Evolutionary conservation across 1,284 basidiomycete species (phyloP).

Genomic region (Ustilago vetiveriae): DNA sequence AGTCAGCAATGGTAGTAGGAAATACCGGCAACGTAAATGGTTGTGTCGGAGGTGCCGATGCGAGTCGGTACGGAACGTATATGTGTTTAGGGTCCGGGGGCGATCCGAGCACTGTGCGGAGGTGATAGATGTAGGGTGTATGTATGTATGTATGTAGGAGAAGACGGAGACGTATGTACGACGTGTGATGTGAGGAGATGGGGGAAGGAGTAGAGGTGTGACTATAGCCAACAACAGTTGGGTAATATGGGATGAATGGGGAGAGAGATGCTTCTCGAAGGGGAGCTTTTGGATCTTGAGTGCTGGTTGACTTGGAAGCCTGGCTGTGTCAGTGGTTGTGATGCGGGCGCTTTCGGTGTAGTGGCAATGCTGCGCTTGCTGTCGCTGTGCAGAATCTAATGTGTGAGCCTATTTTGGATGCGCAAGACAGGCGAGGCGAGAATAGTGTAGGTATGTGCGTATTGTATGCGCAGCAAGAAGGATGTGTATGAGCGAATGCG

Average conservation of each 20-base stretch:
- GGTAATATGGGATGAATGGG: slow-evolving; percentile 8
- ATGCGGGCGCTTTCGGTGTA: neutral
- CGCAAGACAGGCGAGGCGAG: neutral
- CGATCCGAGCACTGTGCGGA: slow-evolving; percentile 10
- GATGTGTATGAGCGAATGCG: neutral
- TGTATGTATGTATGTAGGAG: neutral
- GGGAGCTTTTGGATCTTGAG: slow-evolving; percentile 31
- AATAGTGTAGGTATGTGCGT: slow-evolving; percentile 9
- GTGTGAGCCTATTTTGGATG: slow-evolving; percentile 13
- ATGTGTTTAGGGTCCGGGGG: neutral
- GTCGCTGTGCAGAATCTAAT: slow-evolving; percentile 5
- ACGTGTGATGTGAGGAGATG: slow-evolving; percentile 9
- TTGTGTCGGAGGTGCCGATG: neutral
- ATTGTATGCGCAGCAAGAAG: slow-evolving; percentile 1
- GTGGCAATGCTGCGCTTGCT: slow-evolving; percentile 29
- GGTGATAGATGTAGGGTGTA: slow-evolving; percentile 11
- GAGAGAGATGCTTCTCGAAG: slow-evolving; percentile 30
- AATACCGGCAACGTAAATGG: no score
- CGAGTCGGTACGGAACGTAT: neutral
- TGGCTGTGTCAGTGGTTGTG: no score
- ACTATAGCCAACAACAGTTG: slow-evolving; percentile 20
- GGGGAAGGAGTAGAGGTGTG: slow-evolving; percentile 9
- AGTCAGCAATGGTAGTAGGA: neutral
- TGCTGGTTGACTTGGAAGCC: slow-evolving; percentile 11
- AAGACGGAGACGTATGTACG: slow-evolving; percentile 4